A percentile compares a stretch with the other conserved stretches of the same genome.
Evolutionary conservation across 148 eudicot species (phyloP).

Genomic region (Arbutus unedo): DNA sequence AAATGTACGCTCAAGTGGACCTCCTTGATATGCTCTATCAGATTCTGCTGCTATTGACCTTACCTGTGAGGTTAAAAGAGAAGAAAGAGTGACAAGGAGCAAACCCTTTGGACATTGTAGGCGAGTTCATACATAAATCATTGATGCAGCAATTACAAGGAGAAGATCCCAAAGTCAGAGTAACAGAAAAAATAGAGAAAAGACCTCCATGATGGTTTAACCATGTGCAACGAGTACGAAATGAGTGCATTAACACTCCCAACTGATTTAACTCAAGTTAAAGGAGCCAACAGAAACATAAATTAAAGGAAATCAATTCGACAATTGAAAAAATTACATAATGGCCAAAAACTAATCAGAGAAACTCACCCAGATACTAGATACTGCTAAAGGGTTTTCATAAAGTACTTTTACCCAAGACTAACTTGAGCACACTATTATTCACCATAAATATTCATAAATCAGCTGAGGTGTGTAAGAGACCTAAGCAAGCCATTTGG

Average conservation of each 20-base stretch:
- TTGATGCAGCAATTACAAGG: neutral
- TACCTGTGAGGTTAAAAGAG: slow-evolving; percentile 44
- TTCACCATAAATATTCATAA: neutral
- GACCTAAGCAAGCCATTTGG: neutral
- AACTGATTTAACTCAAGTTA: neutral
- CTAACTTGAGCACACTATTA: neutral
- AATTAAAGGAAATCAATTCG: neutral
- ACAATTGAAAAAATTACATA: too few relatives aligned
- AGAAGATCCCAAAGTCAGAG: neutral
- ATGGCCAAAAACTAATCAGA: neutral
- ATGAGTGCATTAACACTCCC: neutral
- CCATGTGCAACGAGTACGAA: neutral
- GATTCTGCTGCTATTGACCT: slow-evolving; percentile 95
- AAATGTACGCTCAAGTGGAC: slow-evolving; percentile 63
- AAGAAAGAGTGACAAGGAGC: neutral
- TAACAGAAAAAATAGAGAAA: neutral
- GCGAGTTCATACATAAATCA: neutral
- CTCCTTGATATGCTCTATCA: slow-evolving; percentile 89
- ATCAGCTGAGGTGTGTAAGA: slow-evolving; percentile 1
- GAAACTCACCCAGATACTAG: neutral
- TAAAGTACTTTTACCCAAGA: neutral
- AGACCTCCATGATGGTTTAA: neutral
- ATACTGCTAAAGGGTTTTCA: neutral
- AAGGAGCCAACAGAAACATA: neutral
- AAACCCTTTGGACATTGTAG: neutral